Base-by-base conservation (phyloP, 345 rosid genomes). In the Linum tenue region DNA sequence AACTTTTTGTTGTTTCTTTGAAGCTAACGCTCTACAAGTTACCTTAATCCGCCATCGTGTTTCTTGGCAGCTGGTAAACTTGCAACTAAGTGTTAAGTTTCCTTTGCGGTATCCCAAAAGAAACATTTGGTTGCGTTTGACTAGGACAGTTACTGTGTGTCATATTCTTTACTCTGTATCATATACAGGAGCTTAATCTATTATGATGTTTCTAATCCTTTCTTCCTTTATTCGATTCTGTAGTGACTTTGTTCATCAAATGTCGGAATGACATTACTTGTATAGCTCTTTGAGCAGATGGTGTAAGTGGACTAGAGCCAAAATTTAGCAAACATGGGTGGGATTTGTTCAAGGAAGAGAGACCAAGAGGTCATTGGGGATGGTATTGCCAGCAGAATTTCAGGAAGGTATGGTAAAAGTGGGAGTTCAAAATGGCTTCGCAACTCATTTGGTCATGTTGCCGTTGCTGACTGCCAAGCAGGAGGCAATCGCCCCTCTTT, bases 331-430 rank as follows among this genome's bases (percentile, higher is more conserved):
- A 22, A 22, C 31, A 71, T 76, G 76, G 79, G 76, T 40, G 68
- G 70, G 57, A 66, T 72, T 59, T 71, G 73, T 62, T 76, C 76
- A 5, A 68, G 70, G 70, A 76, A 71, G 66, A 65, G 72, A 65
- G 62, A 62, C 40, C 76, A 72, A 16, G 68, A 64, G 67, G 68
- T 65, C 22, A 40, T 71, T 44, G 76, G 71, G 39, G 67, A 65
- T 61, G 72, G 70, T 22, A 39, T 48, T 60, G 10, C 48, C 5
- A 40, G 65, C 62, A 67, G 73, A 60, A 12, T 71, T 50, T 71
- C 70, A 3, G 38, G 68, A 68, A 64, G 70, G 65, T 61, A 56
- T 10, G 55, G 37, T 0, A 68, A 68, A 61, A 76, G 64, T 50
- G 39, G 59, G 38, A 72, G 76, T 56, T 68, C 70, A 3, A 76